Percentiles rank a stretch among this genome's conserved stretches.
These are phyloP conservation scores for Ilyonectria sp. DNA, from an alignment of 2,329 filamentous ascomycete genomes.

Conservation along the genomic window DNA sequence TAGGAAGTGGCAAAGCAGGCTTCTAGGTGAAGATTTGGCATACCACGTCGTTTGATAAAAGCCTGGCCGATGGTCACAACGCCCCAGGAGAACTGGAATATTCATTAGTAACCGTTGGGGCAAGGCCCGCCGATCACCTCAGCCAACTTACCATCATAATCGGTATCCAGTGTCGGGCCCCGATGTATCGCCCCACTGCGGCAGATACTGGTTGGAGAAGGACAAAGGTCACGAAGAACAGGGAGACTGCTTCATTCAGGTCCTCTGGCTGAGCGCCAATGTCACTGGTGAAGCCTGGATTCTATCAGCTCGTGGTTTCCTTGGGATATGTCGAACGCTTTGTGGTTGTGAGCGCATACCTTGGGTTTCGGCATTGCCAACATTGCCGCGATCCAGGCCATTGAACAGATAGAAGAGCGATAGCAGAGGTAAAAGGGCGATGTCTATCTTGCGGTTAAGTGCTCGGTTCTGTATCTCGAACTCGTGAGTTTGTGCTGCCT, in stretches of 20 bases:
- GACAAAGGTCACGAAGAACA: constrained; percentile 49
- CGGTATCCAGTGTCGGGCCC: constrained; percentile 47
- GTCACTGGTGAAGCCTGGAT: constrained; percentile 45
- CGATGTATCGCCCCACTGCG: constrained; percentile 45
- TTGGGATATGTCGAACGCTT: not conserved
- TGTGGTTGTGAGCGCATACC: constrained; percentile 36
- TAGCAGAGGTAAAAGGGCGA: constrained; percentile 55
- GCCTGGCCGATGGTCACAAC: constrained; percentile 45
- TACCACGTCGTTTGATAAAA: constrained; percentile 46
- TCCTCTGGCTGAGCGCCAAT: constrained; percentile 47
- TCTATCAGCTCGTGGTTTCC: not conserved
- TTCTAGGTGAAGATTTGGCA: constrained; percentile 5
- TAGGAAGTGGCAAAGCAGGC: not conserved
- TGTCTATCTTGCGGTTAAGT: constrained; percentile 55
- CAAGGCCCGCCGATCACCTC: constrained; percentile 1
- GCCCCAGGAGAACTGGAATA: constrained; percentile 45
- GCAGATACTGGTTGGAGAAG: constrained; percentile 46
- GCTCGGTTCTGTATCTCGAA: constrained; percentile 30
- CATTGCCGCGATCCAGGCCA: constrained; percentile 57
- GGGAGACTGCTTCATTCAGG: constrained; percentile 47
- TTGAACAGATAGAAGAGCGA: constrained; percentile 60
- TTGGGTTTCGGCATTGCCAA: constrained; percentile 59
- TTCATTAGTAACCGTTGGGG: constrained; percentile 26
- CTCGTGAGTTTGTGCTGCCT: constrained; percentile 23
- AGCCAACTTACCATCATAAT: constrained; percentile 43